These are phyloP conservation scores for Pleurotus tuber-regium DNA, from an alignment of 768 basidiomycete species.

Conservation along the genomic window DNA sequence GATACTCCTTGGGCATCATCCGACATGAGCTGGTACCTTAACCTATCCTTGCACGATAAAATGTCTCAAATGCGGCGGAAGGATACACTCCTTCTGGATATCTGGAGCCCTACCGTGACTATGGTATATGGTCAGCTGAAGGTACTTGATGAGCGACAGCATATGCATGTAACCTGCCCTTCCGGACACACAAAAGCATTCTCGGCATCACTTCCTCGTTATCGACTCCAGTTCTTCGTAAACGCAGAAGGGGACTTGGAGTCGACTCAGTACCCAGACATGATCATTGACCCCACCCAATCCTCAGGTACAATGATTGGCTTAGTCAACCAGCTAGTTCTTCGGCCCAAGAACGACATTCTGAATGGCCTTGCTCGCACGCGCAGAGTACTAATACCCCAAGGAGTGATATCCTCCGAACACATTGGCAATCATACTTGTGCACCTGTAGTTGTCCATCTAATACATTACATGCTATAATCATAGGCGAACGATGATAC, in stretches of 20 bases:
- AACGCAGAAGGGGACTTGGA: slow-evolving; percentile 30
- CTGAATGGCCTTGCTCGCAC: slow-evolving; percentile 18
- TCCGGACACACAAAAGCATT: slow-evolving; percentile 14
- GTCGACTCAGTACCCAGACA: slow-evolving; percentile 37
- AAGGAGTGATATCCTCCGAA: slow-evolving; percentile 26
- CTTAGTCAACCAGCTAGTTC: slow-evolving; percentile 37
- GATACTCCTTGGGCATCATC: slow-evolving; percentile 25
- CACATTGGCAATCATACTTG: no score
- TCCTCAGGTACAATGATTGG: slow-evolving; percentile 44
- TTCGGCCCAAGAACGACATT: slow-evolving; percentile 20
- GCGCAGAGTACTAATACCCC: slow-evolving; percentile 37
- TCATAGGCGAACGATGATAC: no score
- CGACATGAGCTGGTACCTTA: slow-evolving; percentile 27
- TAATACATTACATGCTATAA: no score
- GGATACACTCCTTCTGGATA: slow-evolving; percentile 18
- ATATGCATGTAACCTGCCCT: slow-evolving; percentile 14
- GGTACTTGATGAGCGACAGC: slow-evolving; percentile 17
- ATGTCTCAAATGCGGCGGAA: slow-evolving; percentile 14
- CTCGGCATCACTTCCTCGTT: slow-evolving; percentile 35
- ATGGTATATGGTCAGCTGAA: slow-evolving; percentile 20
- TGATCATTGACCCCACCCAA: slow-evolving; percentile 40
- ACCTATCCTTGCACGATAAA: slow-evolving; percentile 13
- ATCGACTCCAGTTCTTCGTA: slow-evolving; percentile 37
- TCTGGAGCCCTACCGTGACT: slow-evolving; percentile 20
- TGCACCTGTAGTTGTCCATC: no score